phyloP scores from a whole-genome alignment of 1,284 basidiomycete genomes.

The Trametes polyzona region DNA sequence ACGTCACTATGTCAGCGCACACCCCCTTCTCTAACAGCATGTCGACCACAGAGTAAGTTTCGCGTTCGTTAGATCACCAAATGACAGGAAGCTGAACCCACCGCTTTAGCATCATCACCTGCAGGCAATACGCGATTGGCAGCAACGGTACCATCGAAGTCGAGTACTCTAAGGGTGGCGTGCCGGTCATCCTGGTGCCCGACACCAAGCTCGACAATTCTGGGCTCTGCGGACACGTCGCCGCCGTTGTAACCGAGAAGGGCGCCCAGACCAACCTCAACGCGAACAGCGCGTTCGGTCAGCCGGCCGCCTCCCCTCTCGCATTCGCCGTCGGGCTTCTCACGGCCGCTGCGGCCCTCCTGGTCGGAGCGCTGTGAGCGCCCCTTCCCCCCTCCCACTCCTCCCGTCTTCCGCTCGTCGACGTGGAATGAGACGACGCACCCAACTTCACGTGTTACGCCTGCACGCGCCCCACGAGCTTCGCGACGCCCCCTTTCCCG shows the following conservation, averaged over 20 bases:
- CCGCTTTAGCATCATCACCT: slow-evolving; percentile 55
- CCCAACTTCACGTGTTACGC: neutral
- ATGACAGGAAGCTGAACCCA: neutral
- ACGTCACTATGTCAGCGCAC: slow-evolving; percentile 56
- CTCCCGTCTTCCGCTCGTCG: neutral
- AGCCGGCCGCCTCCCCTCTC: neutral
- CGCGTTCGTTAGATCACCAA: neutral
- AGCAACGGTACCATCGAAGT: slow-evolving; percentile 60
- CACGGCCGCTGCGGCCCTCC: slow-evolving; percentile 2
- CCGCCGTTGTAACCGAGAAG: neutral
- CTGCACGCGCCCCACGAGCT: slow-evolving; percentile 2
- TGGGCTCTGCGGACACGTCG: slow-evolving; percentile 40
- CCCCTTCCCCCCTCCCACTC: neutral
- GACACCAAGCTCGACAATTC: slow-evolving; percentile 42
- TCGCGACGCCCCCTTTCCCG: neutral
- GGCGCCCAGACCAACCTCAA: slow-evolving; percentile 8
- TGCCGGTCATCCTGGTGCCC: slow-evolving; percentile 57
- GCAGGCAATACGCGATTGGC: slow-evolving; percentile 67
- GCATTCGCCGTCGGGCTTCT: slow-evolving; percentile 5
- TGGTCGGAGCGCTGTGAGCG: neutral
- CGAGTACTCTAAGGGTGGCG: slow-evolving; percentile 63
- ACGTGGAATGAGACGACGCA: neutral
- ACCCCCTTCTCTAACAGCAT: slow-evolving; percentile 53
- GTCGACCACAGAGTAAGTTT: slow-evolving; percentile 57
- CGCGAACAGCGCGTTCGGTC: slow-evolving; percentile 3